phyloP scores from a whole-genome alignment of 139 green algal genomes.

The Chlamydomonas sp. region DNA sequence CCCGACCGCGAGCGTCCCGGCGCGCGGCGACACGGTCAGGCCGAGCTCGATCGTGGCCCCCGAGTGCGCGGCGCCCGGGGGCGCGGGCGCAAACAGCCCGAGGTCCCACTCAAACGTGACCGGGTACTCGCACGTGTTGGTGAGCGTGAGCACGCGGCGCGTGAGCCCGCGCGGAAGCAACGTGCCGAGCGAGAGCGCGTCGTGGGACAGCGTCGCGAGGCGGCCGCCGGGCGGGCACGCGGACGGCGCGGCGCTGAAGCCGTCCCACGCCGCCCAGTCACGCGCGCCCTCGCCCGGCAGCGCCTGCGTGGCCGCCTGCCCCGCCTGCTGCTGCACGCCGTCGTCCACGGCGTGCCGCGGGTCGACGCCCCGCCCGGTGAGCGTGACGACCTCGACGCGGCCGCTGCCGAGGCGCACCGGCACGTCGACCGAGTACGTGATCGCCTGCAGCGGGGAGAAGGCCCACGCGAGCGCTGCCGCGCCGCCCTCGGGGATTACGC shows the following conservation, averaged over 20 bases:
- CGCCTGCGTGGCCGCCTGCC: background rate
- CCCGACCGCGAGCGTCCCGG: slow-evolving; percentile 22
- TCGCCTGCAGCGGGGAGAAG: slow-evolving; percentile 42
- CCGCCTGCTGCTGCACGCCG: background rate
- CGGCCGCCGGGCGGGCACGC: background rate
- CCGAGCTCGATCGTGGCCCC: background rate
- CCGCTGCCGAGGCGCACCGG: slow-evolving; percentile 26
- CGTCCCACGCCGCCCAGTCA: slow-evolving; percentile 14
- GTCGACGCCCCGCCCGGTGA: slow-evolving; percentile 15
- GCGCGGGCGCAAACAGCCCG: slow-evolving; percentile 9
- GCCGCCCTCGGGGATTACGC: slow-evolving; percentile 17
- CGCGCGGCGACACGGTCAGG: background rate
- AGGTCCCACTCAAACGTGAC: slow-evolving; percentile 32
- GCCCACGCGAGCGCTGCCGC: slow-evolving; percentile 20
- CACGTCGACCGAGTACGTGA: slow-evolving; percentile 23
- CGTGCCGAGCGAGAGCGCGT: slow-evolving; percentile 13
- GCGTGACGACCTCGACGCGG: slow-evolving; percentile 14
- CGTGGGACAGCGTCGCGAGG: slow-evolving; percentile 11
- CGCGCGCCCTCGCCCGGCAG: slow-evolving; percentile 3
- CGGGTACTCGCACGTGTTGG: slow-evolving; percentile 35
- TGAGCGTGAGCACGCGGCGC: slow-evolving; percentile 31
- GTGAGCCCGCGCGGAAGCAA: slow-evolving; percentile 15
- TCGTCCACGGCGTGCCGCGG: background rate
- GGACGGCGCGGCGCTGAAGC: slow-evolving; percentile 8
- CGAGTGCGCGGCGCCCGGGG: background rate